Base-by-base conservation (phyloP, 2,329 filamentous ascomycete genomes). In the Fusarium sp. region DNA sequence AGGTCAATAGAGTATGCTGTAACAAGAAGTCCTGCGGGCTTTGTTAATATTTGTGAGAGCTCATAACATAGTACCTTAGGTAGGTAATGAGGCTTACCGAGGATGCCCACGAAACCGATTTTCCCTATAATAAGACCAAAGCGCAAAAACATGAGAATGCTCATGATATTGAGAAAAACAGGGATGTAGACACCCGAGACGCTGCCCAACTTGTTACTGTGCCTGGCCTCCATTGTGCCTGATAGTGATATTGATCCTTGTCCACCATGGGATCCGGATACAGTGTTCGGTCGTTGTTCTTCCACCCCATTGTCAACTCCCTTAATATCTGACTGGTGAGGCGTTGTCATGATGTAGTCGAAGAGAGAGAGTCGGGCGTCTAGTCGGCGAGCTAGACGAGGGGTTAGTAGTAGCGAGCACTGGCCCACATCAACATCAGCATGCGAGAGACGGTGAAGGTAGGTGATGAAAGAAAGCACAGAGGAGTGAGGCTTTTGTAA, bases 71-170 rank as follows among this genome's bases (percentile, higher is more conserved):
- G n/a, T n/a, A n/a, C n/a, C n/a, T n/a, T n/a, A n/a, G n/a, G 13
- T 6, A 45, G 33, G 21, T 20, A 49, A 29, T 11, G 49, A 23
- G 31, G 75, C 83, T 77, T 81, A 92, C 91, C 91, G 75, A 96
- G 82, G 78, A 94, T 96, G 48, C 92, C 93, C 41, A 95, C 67
- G 42, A 96, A 82, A 21, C 93, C 93, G 65, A 91, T 86, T 75
- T 95, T 91, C 11, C 93, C 93, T 21, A 96, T 83, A 58, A 97
- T 92, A 72, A 93, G 89, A 21, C 93, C 93, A 77, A 97, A 97
- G 21, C 93, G 88, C 72, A 97, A 83, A 80, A 97, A 97, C 92
- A 97, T 96, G 64, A 97, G 85, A 78, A 97, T 96, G 72, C 92
- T 95, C 69, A 96, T 81, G 40, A 97, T 93, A 77, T 96, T 97